Evolutionary conservation across 306 rosid species (phyloP).

Genomic region (Urtica urens): DNA sequence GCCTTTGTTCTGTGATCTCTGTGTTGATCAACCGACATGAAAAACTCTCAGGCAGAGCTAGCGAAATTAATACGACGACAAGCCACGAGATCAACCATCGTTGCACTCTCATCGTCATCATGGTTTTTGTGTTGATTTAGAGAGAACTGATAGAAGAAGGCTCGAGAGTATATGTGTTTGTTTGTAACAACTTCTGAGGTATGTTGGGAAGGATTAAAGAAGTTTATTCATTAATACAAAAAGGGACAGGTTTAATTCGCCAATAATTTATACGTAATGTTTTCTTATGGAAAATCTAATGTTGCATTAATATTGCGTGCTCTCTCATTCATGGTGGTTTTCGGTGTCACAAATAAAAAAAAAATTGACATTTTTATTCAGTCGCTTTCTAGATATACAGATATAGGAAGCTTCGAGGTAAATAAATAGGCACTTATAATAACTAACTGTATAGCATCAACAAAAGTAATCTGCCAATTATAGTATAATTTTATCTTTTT

Average conservation of each 20-base stretch:
- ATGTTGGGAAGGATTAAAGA: slow-evolving; percentile 2
- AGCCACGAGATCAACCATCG: slow-evolving; percentile 20
- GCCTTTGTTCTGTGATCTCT: slow-evolving; percentile 9
- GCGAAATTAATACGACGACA: slow-evolving; percentile 17
- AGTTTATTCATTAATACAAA: slow-evolving; percentile 10
- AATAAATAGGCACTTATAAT: no score
- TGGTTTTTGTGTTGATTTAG: neutral
- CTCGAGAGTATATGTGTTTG: neutral
- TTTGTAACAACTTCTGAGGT: neutral
- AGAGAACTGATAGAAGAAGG: neutral
- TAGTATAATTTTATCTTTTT: neutral
- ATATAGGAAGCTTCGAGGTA: no score
- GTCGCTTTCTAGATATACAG: no score
- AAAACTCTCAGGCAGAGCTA: slow-evolving; percentile 23
- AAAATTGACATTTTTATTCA: no score
- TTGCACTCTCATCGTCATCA: slow-evolving; percentile 27
- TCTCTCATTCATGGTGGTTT: no score
- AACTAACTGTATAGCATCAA: no score
- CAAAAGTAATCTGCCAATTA: no score
- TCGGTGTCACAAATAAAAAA: no score
- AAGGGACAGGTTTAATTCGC: neutral
- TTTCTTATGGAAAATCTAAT: no score
- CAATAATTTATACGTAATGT: no score
- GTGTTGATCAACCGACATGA: slow-evolving; percentile 14
- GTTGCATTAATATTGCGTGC: no score